Evolutionary conservation across 352 stramenopile genomes (phyloP).

Genomic region (Thraustochytrium sp.): DNA sequence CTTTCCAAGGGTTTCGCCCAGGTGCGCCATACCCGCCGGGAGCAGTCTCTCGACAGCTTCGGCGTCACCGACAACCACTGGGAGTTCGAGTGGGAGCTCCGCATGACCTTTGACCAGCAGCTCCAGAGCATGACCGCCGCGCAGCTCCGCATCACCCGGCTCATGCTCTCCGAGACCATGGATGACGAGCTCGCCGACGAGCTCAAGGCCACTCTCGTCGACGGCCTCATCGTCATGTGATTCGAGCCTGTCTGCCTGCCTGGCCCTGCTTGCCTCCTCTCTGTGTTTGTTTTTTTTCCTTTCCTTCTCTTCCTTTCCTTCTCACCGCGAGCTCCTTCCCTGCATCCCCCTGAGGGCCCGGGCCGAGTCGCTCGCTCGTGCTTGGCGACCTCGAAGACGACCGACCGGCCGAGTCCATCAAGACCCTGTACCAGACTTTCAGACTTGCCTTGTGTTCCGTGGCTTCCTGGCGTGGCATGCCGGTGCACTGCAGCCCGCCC

Average conservation of each 20-base stretch:
- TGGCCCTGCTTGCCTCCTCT: no score
- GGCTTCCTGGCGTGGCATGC: no score
- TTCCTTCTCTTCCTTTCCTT: background rate
- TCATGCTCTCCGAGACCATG: constrained; percentile 41
- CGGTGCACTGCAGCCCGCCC: no score
- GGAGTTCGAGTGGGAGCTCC: constrained; percentile 43
- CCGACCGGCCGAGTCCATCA: no score
- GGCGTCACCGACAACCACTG: constrained; percentile 40
- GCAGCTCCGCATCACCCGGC: constrained; percentile 1
- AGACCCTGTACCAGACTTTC: no score
- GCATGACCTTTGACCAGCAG: constrained; percentile 43
- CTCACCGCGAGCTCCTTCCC: background rate
- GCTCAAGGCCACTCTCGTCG: constrained; percentile 23
- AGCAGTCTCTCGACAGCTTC: constrained; percentile 30
- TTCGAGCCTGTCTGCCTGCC: no score
- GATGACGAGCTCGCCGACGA: constrained; percentile 16
- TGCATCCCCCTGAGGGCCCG: no score
- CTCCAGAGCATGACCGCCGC: constrained; percentile 43
- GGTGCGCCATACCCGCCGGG: constrained; percentile 15
- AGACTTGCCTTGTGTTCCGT: no score
- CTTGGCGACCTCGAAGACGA: no score
- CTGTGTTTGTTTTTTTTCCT: background rate
- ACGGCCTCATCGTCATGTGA: constrained; percentile 44
- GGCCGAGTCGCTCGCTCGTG: no score
- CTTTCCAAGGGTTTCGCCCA: constrained; percentile 40